phyloP scores from a whole-genome alignment of 23 red algal species.

The Gracilaria domingensis region DNA sequence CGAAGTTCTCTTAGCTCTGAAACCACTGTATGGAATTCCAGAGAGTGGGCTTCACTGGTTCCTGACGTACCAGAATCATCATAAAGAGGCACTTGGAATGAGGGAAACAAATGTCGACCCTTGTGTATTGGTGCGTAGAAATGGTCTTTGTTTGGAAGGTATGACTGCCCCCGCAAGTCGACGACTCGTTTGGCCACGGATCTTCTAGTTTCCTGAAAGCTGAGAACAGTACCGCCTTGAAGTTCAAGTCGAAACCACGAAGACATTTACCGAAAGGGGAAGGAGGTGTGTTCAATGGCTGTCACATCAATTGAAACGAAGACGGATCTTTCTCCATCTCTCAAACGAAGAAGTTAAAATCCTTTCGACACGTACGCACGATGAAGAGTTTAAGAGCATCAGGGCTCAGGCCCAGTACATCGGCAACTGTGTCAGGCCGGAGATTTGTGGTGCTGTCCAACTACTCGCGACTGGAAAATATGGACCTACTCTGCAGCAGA shows the following conservation, averaged over 20 bases:
- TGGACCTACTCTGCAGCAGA: not conserved
- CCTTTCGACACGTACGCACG: not conserved
- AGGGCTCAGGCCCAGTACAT: slow-evolving; percentile 26
- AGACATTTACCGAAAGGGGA: not conserved
- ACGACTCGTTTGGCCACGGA: slow-evolving; percentile 9
- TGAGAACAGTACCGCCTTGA: not conserved
- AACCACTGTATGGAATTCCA: slow-evolving; percentile 38
- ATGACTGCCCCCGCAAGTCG: slow-evolving; percentile 7
- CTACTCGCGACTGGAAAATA: slow-evolving; percentile 5
- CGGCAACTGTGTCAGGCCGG: not conserved
- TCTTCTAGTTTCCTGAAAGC: not conserved
- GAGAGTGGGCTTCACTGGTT: slow-evolving; percentile 28
- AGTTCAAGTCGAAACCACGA: not conserved
- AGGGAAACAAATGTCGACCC: slow-evolving; percentile 16
- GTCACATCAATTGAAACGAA: not conserved
- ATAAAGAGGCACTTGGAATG: not conserved
- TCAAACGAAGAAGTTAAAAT: not conserved
- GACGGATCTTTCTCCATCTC: not conserved
- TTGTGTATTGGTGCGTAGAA: not conserved
- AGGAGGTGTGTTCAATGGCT: slow-evolving; percentile 1
- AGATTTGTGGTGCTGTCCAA: not conserved
- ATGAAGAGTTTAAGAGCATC: slow-evolving; percentile 39
- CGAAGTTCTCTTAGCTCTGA: slow-evolving; percentile 5
- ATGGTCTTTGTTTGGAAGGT: not conserved
- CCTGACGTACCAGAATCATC: slow-evolving; percentile 15